These are phyloP conservation scores for Candida coleopterorum DNA, from an alignment of 805 yeast genomes.

Conservation along the genomic window DNA sequence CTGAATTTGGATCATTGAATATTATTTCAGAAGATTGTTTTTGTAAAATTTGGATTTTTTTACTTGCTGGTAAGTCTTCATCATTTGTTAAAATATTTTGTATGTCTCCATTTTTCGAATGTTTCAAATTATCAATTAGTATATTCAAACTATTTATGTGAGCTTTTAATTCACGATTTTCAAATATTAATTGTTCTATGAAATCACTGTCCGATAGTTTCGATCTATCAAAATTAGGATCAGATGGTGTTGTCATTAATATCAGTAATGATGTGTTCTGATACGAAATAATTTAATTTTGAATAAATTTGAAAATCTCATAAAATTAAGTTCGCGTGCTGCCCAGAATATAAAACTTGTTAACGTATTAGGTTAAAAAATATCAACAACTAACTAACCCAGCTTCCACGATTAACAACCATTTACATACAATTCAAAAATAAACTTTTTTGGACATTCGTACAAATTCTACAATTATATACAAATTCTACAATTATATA, in stretches of 20 bases:
- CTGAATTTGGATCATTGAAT: background rate
- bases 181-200: conserved; percentile 32
- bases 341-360: too few species aligned
- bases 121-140: conserved; percentile 3
- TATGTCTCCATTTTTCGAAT: background rate
- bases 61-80: conserved; percentile 4
- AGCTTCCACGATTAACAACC: too few species aligned
- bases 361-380: too few species aligned
- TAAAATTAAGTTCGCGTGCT: too few species aligned
- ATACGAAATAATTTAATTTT: background rate
- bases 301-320: too few species aligned
- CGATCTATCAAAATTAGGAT: conserved; percentile 31
- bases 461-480: too few species aligned
- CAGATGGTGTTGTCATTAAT: conserved; percentile 23
- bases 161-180: conserved; percentile 30
- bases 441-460: too few species aligned
- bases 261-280: too few species aligned
- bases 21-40: background rate
- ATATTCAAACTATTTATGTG: conserved; percentile 6
- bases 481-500: too few species aligned
- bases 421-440: too few species aligned
- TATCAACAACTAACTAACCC: too few species aligned
- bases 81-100: background rate
- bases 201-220: conserved; percentile 23
- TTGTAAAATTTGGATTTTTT: conserved; percentile 4